Conservation (phyloP, 2,329 filamentous ascomycete genomes). For the Beauveria pseudobassiana region DNA sequence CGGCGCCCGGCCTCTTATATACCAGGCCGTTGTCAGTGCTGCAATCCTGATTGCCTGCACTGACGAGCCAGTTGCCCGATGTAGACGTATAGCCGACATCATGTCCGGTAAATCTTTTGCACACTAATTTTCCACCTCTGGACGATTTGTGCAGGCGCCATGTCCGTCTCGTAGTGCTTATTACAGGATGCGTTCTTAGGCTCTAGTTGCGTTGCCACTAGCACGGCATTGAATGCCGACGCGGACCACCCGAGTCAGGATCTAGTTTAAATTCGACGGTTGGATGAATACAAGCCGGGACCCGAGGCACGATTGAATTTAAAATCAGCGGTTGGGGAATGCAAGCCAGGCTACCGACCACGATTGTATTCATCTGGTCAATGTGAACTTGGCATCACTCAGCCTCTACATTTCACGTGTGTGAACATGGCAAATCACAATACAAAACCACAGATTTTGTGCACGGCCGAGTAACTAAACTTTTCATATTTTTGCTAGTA, state of each 20-base stretch:
- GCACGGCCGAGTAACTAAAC: no score
- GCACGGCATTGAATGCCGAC: background rate
- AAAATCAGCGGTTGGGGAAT: background rate
- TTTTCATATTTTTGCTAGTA: no score
- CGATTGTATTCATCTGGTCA: background rate
- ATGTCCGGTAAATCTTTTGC: background rate
- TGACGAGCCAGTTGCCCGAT: background rate
- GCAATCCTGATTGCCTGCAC: background rate
- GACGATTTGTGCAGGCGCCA: background rate
- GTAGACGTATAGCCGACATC: constrained; percentile 6
- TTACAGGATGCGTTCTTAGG: background rate
- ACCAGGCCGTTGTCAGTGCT: no score
- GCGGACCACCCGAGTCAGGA: background rate
- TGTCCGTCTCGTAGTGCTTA: background rate
- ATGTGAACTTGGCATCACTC: no score
- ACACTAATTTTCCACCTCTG: constrained; percentile 9
- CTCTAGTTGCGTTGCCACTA: background rate
- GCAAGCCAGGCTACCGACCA: background rate
- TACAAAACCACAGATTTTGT: no score
- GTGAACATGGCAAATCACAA: no score
- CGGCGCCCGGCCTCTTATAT: background rate
- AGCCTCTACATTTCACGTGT: no score
- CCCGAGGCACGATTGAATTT: background rate
- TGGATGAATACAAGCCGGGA: background rate
- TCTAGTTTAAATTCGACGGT: background rate